Conservation (phyloP, 768 basidiomycete species). For the Amanita thiersii region DNA sequence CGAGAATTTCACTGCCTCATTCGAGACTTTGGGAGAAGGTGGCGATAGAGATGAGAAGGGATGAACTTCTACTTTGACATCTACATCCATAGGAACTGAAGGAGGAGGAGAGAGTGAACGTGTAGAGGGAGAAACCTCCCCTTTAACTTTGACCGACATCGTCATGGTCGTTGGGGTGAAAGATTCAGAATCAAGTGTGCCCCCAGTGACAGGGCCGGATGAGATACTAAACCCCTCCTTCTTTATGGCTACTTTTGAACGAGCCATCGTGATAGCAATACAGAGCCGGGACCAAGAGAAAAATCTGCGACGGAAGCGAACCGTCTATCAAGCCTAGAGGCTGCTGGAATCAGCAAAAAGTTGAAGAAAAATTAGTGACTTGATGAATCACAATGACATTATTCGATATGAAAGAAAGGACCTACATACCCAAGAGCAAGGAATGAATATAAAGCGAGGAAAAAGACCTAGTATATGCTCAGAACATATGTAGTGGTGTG, state of each 20-base stretch:
- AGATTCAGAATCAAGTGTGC: constrained; percentile 16
- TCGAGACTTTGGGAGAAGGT: constrained; percentile 23
- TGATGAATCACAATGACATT: constrained; percentile 2
- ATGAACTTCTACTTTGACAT: constrained; percentile 22
- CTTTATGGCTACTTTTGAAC: constrained; percentile 8
- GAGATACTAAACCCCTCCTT: constrained; percentile 14
- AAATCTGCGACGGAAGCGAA: background rate
- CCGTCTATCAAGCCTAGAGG: background rate
- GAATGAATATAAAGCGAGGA: background rate
- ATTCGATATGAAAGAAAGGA: background rate
- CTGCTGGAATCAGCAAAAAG: background rate
- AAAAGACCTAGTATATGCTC: constrained; percentile 6
- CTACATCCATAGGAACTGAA: constrained; percentile 20
- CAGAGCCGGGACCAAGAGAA: background rate
- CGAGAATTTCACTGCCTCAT: constrained; percentile 26
- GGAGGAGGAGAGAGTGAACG: constrained; percentile 18
- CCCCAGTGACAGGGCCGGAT: constrained; percentile 12
- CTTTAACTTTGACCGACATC: constrained; percentile 21
- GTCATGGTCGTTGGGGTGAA: constrained; percentile 16
- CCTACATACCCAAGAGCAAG: constrained; percentile 6
- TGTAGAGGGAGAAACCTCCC: constrained; percentile 20
- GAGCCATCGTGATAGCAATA: constrained; percentile 3
- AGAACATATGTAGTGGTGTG: constrained; percentile 8
- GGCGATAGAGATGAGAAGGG: constrained; percentile 27
- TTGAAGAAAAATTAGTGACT: background rate